Evolutionary conservation across 2,329 filamentous ascomycete species (phyloP), one percentile per base, ranked within the genome.

Genomic region (Phaeosphaeriaceae sp.): DNA sequence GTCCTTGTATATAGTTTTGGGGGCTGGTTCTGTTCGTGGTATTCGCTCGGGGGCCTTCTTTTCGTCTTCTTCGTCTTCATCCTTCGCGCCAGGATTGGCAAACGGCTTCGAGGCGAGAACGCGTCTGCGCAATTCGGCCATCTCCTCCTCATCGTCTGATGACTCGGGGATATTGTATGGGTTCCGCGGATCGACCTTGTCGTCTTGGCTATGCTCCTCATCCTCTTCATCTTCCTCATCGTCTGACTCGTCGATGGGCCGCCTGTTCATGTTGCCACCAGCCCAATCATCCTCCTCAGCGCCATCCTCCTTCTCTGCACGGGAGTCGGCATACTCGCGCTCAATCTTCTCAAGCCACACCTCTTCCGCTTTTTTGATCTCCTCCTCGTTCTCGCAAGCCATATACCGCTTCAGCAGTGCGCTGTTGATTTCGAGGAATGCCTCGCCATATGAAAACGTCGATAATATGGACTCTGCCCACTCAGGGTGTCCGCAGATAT

Each of bases 51-150:
- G 87, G 31, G 75, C 72, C 56, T 85, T 84, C 65, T 88, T 89
- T 61, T 85, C 66, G 15, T 71, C 68, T 7, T 63, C 60, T 9
- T 68, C 61, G 2, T 64, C 54, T 9, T 61, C 52, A 33, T 62
- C 58, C 33, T 65, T 77, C 69, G 47, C 79, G 48, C 60, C 77
- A 10, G 84, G 79, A 64, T 91, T 91, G 44, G 90, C 81, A 71
- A 99, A 99, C 0, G 93, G 88, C 73, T 94, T 97, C 7, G 94
- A 97, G 7, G 90, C 91, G 1, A 99, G 85, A n/a, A 98, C 92
- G 68, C 92, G 91, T 54, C 90, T 88, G 49, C 95, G 87, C 52
- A 99, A 89, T 71, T 96, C 93, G 36, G 92, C 93, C 93, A 98
- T 98, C 73, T 93, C 89, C 52, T 91, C 91, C 68, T 96, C 92